Conservation (phyloP, 331 rosid genomes). For the Quercus lobata region DNA sequence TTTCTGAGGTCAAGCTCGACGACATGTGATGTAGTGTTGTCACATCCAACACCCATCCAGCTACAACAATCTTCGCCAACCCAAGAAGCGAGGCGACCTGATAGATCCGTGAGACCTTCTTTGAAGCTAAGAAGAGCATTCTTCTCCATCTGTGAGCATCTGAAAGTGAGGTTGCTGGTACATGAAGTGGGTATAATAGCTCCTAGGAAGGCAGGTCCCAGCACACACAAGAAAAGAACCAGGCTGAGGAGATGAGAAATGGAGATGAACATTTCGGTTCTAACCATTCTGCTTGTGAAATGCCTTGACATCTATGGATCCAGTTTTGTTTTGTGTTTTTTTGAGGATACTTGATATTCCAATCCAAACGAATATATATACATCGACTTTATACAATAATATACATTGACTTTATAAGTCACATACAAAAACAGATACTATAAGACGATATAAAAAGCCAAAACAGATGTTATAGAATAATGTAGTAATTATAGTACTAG, state of each 20-base stretch:
- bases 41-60: constrained; percentile 32
- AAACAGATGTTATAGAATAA: no score
- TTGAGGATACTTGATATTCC: no score
- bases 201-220: neutral
- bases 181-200: neutral
- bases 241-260: neutral
- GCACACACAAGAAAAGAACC: neutral
- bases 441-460: no score
- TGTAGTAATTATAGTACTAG: no score
- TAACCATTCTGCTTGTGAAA: neutral
- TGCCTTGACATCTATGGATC: neutral
- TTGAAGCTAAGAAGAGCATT: neutral
- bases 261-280: neutral
- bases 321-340: no score
- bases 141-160: neutral
- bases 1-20: constrained; percentile 3
- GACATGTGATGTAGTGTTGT: constrained; percentile 8
- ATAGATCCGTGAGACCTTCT: neutral
- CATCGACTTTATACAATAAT: no score
- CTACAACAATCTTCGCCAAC: constrained; percentile 16
- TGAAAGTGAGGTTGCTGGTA: neutral
- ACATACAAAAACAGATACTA: no score
- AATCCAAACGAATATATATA: no score
- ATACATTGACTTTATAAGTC: no score
- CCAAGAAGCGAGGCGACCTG: constrained; percentile 11